Evolutionary conservation across 345 rosid genomes (phyloP), one percentile per base, ranked within the genome.

Genomic region (Lumnitzera racemosa): DNA sequence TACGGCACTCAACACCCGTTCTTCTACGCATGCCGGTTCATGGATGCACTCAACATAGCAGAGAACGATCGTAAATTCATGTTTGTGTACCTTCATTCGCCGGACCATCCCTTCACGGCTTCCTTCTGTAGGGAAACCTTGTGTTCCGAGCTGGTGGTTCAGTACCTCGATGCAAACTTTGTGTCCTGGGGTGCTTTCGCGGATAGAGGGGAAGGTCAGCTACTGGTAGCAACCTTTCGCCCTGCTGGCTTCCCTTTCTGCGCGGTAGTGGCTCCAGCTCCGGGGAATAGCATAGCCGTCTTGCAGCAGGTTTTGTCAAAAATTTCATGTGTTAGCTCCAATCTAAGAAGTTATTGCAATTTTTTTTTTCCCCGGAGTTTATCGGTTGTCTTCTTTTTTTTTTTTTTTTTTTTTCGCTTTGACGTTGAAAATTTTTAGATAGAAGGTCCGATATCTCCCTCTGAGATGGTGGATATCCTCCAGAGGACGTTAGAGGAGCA

Each of bases 401-500:
- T 20, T 20, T 20, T 20, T 20, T 20, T 20, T 20, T 20, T 20
- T 15, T 15, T 1, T 24, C 15, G 12, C 25, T 47, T 43, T 51
- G 1, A 12, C 12, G 27, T 27, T 12, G 15, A 2, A 46, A 64
- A 56, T 36, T 24, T 51, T 31, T 50, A 84, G 90, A 78, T 81
- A 53, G 87, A 84, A 68, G 83, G 83, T 7, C 85, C 87, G 12
- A 69, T 80, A 57, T 79, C 81, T 14, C 78, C 85, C 17, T 76
- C 72, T 11, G 79, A 77, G 66, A 57, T 84, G 52, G 79, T 84
- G 47, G 86, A 79, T 73, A 77, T 77, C 47, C 78, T 81, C 51
- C 84, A 77, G 70, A 79, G 83, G 70, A 81, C 82, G 53, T 36
- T 78, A 24, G 85, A 85, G 62, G 90, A 85, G 67, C 80, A 82